Evolutionary conservation across 495 filamentous ascomycete genomes (phyloP).

Genomic region (Neurospora africana): DNA sequence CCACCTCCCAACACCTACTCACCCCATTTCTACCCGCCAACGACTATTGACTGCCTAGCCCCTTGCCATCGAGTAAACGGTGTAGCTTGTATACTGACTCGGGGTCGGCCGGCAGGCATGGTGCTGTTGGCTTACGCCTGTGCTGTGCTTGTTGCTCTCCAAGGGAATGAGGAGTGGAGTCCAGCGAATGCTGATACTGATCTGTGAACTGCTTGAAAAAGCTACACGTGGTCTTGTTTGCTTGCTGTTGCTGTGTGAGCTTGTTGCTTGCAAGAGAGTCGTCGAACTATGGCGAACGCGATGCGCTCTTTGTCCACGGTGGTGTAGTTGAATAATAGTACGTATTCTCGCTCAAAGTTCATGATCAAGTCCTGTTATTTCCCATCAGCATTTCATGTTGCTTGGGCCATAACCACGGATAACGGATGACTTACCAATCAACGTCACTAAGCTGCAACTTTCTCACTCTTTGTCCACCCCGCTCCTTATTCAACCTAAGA

Average conservation of each 20-base stretch:
- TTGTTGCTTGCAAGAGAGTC: background rate
- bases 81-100: background rate
- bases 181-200: background rate
- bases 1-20: background rate
- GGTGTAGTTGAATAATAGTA: background rate
- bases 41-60: background rate
- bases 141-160: background rate
- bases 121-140: background rate
- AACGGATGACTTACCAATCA: conserved; percentile 64
- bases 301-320: background rate
- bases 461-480: conserved; percentile 70
- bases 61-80: background rate
- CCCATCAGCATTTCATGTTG: background rate
- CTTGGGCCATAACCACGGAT: background rate
- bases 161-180: background rate
- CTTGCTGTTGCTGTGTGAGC: background rate
- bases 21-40: background rate
- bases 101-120: background rate
- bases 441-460: conserved; percentile 94
- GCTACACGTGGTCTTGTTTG: background rate
- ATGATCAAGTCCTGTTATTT: conserved; percentile 10
- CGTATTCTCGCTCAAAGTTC: background rate
- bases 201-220: background rate
- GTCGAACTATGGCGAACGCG: background rate
- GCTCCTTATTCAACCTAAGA: conserved; percentile 54